Percentiles rank a stretch among this genome's conserved stretches.
Conservation (phyloP, 2,329 filamentous ascomycete genomes). For the Microdochium trichocladiopsis region DNA sequence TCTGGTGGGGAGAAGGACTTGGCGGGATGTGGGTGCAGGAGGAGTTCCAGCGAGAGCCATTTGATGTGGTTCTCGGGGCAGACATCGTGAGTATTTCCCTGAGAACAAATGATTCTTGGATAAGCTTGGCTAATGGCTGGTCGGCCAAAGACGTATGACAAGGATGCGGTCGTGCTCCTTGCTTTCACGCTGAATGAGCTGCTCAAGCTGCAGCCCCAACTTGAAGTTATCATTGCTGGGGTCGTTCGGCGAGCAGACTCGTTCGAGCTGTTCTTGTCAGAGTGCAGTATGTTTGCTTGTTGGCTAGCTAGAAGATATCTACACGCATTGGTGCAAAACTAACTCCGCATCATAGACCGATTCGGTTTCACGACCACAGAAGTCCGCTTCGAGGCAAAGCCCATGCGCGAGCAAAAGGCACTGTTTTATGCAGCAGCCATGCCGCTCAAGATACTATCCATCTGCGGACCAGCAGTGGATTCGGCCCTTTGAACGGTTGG, state of each 20-base stretch:
- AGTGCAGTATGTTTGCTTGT: constrained; percentile 48
- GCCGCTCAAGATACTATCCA: constrained; percentile 14
- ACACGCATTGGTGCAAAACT: too few relatives aligned
- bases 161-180: constrained; percentile 47
- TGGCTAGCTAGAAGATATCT: too few relatives aligned
- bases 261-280: constrained; percentile 48
- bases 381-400: constrained; percentile 31
- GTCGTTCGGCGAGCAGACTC: constrained; percentile 57
- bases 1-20: constrained; percentile 24
- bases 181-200: constrained; percentile 47
- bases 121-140: not conserved
- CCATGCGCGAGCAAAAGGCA: constrained; percentile 31
- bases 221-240: constrained; percentile 50
- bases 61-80: constrained; percentile 21
- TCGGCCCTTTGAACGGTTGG: too few relatives aligned
- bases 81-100: constrained; percentile 16
- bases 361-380: not conserved
- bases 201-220: constrained; percentile 41
- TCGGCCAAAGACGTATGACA: constrained; percentile 50
- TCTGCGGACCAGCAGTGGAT: not conserved
- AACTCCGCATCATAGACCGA: not conserved
- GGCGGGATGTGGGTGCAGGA: constrained; percentile 15
- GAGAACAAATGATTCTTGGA: not conserved
- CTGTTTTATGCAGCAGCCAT: constrained; percentile 34
- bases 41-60: constrained; percentile 12